phyloP scores from a whole-genome alignment of 129 eudicot species.

The Artemisia annua region DNA sequence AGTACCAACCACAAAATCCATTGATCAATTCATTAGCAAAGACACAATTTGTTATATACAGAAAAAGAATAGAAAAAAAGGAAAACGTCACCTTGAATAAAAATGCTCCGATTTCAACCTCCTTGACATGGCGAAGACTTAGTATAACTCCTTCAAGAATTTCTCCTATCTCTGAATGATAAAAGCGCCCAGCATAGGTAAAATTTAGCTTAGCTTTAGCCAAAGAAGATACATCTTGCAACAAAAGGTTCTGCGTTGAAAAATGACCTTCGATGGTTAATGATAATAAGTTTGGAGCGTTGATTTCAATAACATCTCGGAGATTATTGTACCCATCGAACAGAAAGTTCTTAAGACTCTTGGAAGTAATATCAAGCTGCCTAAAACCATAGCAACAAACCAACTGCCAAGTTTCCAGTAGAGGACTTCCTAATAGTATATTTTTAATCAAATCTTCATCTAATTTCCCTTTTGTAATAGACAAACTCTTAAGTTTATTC shows the following conservation, averaged over 20 bases:
- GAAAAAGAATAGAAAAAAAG: neutral
- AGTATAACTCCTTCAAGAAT: constrained; percentile 24
- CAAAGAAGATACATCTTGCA: constrained; percentile 24
- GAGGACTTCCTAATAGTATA: constrained; percentile 26
- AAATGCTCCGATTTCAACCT: constrained; percentile 20
- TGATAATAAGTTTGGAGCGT: neutral
- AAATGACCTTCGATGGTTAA: constrained; percentile 7
- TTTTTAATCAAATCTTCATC: constrained; percentile 25
- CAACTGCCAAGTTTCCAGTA: constrained; percentile 22
- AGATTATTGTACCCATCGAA: constrained; percentile 7
- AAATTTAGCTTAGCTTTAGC: constrained; percentile 20
- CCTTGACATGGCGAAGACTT: constrained; percentile 21
- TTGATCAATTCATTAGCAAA: too few relatives aligned
- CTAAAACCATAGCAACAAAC: neutral
- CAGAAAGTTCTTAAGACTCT: constrained; percentile 29
- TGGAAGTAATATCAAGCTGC: constrained; percentile 21
- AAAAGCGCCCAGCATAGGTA: neutral
- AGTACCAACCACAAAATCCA: too few relatives aligned
- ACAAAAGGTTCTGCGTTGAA: constrained; percentile 22
- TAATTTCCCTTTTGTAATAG: neutral
- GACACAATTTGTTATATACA: neutral
- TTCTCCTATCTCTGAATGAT: constrained; percentile 10
- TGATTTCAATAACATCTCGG: neutral
- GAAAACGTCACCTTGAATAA: constrained; percentile 3
- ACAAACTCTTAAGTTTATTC: constrained; percentile 15